Base-by-base conservation (phyloP, 164 flowering plant genomes). In the Aristolochia californica region DNA sequence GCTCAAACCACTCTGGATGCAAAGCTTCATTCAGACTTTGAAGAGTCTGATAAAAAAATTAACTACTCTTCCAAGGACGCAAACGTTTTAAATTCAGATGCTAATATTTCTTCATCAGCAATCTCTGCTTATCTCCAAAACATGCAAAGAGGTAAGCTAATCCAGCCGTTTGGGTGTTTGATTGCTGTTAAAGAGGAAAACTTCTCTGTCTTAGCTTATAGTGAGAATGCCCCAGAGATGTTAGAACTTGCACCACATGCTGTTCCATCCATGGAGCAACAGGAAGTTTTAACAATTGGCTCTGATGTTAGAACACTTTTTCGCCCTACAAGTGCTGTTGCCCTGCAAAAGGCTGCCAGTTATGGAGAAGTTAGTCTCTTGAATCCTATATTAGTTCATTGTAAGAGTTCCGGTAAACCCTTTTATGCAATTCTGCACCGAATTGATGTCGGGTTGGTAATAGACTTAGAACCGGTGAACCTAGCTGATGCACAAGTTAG, bases 181-280 rank as follows among this genome's bases (percentile, higher is more conserved):
- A 78, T 85, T 65, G 84, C 81, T 0, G 76, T 82, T 13, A 86
- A 85, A 47, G 85, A 79, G 58, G 64, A 69, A 0, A 75, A 57
- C 44, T 74, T 85, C 28, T 30, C 66, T 7, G 76, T 85, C 62
- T 62, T 85, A 54, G 91, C 83, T 2, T 82, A 73, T 62, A 85
- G 91, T 50, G 86, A 82, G 70, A 85, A 85, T 61, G 82, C 88
- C 38, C 80, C 78, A 0, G 88, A 85, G 68, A 85, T 85, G 86
- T 69, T 85, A 66, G 88, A 82, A 45, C 72, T 85, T 49, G 68
- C 81, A 10, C 80, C 85, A 9, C 83, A 78, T 58, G 82, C 91
- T 5, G 88, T 83, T 43, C 91, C 86, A 26, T 79, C 67, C 73
- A 83, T 83, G 3, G 84, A 78, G 66, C 86, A 83, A 55, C 66